These are phyloP conservation scores for Phytophthora uliginosa DNA, from an alignment of 352 stramenopile genomes.

Conservation along the genomic window DNA sequence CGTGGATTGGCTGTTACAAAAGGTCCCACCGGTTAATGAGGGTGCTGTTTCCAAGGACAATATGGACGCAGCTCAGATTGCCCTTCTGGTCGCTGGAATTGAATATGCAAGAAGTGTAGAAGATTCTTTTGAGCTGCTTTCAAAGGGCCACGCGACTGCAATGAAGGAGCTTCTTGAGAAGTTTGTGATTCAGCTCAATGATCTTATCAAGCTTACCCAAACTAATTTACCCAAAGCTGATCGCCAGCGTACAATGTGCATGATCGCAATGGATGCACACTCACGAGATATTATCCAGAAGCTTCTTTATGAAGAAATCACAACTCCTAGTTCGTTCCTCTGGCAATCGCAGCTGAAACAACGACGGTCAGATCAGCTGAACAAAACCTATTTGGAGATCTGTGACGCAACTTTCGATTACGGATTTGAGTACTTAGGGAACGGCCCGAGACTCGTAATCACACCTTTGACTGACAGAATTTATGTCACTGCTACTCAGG, in stretches of 20 bases:
- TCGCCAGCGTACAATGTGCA: constrained; percentile 94
- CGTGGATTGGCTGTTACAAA: constrained; percentile 95
- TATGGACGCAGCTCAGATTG: constrained; percentile 94
- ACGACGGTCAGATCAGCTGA: constrained; percentile 50
- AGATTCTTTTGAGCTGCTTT: constrained; percentile 69
- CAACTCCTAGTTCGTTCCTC: constrained; percentile 80
- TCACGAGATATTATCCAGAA: constrained; percentile 94
- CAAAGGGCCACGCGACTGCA: constrained; percentile 78
- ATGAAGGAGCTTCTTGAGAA: constrained; percentile 90
- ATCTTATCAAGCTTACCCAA: constrained; percentile 94
- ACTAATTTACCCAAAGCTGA: constrained; percentile 87
- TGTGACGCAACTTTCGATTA: constrained; percentile 95
- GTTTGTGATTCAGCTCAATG: constrained; percentile 91
- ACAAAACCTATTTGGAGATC: constrained; percentile 86
- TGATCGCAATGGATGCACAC: constrained; percentile 97
- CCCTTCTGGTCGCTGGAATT: constrained; percentile 91
- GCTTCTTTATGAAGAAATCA: constrained; percentile 90
- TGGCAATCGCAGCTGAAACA: constrained; percentile 97
- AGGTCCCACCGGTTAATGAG: constrained; percentile 42
- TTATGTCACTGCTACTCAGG: constrained; percentile 96
- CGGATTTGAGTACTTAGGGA: constrained; percentile 97
- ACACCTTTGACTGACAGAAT: constrained; percentile 96
- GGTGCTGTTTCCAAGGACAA: constrained; percentile 47
- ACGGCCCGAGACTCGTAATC: constrained; percentile 94
- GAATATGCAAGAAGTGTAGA: constrained; percentile 93